Conservation (phyloP, 768 basidiomycete genomes). For the Thelephora aurantiotincta region DNA sequence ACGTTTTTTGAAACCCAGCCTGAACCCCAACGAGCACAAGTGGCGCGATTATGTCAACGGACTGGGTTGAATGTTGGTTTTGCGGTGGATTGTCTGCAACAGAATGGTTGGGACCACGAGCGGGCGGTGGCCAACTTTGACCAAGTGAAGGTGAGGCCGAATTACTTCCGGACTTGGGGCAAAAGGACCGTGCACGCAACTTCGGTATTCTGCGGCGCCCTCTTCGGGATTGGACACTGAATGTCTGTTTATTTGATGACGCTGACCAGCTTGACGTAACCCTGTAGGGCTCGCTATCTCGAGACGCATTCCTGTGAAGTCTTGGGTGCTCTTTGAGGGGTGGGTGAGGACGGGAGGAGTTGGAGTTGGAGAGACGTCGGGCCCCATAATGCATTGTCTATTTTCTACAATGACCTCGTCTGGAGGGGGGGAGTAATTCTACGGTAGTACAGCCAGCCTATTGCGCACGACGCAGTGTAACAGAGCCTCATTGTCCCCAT, state of each 20-base stretch:
- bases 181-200: not conserved
- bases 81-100: conserved; percentile 72
- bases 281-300: conserved; percentile 12
- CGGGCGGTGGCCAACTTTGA: conserved; percentile 77
- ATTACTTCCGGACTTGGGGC: not conserved
- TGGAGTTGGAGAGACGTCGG: not conserved
- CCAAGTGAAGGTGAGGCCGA: conserved; percentile 59
- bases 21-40: conserved; percentile 54
- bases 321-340: not conserved
- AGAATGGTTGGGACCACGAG: conserved; percentile 75
- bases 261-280: no score
- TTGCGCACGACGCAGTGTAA: no score
- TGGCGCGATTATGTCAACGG: conserved; percentile 52
- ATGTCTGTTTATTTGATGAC: no score
- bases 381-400: no score
- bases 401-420: no score
- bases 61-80: conserved; percentile 74
- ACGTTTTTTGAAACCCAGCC: conserved; percentile 26
- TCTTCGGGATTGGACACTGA: not conserved
- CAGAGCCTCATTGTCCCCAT: no score
- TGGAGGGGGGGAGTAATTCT: no score
- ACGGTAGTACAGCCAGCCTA: no score
- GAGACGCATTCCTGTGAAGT: conserved; percentile 14
- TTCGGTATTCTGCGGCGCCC: not conserved
- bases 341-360: no score